These are phyloP conservation scores for Arthroderma sp. DNA, from an alignment of 2,329 filamentous ascomycete species.

Conservation along the genomic window DNA sequence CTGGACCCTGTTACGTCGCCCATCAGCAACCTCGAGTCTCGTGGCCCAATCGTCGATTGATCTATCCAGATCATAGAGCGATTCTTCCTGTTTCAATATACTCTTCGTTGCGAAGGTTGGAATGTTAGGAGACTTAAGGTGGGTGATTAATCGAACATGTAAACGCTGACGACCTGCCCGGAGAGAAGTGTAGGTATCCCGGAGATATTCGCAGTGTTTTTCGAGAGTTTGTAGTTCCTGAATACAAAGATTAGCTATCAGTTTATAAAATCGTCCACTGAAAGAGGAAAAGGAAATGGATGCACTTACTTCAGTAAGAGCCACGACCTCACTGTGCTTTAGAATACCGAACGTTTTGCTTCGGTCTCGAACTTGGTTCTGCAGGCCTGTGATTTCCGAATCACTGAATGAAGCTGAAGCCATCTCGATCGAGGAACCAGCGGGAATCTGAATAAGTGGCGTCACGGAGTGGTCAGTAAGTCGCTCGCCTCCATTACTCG, in stretches of 20 bases:
- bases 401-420: constrained; percentile 11
- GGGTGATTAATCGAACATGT: constrained; percentile 63
- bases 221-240: constrained; percentile 64
- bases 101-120: constrained; percentile 61
- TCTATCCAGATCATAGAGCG: constrained; percentile 59
- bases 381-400: constrained; percentile 14
- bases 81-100: constrained; percentile 68
- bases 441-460: constrained; percentile 9
- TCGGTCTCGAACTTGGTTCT: constrained; percentile 15
- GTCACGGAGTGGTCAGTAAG: too few relatives aligned
- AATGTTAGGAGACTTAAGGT: constrained; percentile 56
- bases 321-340: constrained; percentile 15
- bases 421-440: constrained; percentile 11
- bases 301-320: constrained; percentile 16
- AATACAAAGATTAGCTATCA: constrained; percentile 1
- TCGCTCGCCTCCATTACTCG: too few relatives aligned
- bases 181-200: constrained; percentile 61
- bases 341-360: constrained; percentile 17
- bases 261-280: background rate
- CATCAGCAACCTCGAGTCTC: constrained; percentile 71
- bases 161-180: constrained; percentile 63
- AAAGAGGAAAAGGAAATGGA: background rate
- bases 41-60: constrained; percentile 70
- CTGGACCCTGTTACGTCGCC: constrained; percentile 58
- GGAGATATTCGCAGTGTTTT: constrained; percentile 64